phyloP scores from a whole-genome alignment of 2,329 filamentous ascomycete species.

The Xylariales sp. region DNA sequence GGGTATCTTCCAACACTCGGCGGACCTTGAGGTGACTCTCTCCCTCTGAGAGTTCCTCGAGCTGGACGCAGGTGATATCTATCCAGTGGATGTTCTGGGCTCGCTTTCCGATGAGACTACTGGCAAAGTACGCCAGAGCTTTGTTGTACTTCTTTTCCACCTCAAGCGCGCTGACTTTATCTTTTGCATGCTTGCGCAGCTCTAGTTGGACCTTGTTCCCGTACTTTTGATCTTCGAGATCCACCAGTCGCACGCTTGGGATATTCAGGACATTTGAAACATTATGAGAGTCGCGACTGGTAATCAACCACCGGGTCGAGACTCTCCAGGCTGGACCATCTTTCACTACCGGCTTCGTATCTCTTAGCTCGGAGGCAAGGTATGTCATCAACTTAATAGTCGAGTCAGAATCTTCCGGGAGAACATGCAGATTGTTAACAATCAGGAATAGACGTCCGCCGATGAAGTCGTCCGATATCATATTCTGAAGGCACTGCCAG shows the following conservation, averaged over 20 bases:
- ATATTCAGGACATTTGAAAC: slow-evolving; percentile 24
- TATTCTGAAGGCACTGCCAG: slow-evolving; percentile 38
- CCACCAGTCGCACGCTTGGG: slow-evolving; percentile 25
- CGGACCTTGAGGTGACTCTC: slow-evolving; percentile 34
- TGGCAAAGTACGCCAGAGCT: slow-evolving; percentile 35
- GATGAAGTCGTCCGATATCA: slow-evolving; percentile 31
- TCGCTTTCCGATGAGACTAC: slow-evolving; percentile 34
- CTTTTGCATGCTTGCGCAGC: slow-evolving; percentile 29
- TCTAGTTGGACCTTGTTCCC: slow-evolving; percentile 30
- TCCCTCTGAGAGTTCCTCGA: slow-evolving; percentile 31
- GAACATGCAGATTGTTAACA: slow-evolving; percentile 34
- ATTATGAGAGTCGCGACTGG: slow-evolving; percentile 28
- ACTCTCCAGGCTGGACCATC: slow-evolving; percentile 18
- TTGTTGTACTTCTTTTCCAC: slow-evolving; percentile 34
- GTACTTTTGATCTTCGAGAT: slow-evolving; percentile 32
- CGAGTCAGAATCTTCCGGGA: slow-evolving; percentile 29
- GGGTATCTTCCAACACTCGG: slow-evolving; percentile 31
- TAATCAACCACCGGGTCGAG: slow-evolving; percentile 33
- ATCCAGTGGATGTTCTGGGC: slow-evolving; percentile 40
- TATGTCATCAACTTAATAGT: slow-evolving; percentile 31
- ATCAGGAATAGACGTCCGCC: slow-evolving; percentile 33
- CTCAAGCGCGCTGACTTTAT: slow-evolving; percentile 27
- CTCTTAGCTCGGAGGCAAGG: slow-evolving; percentile 25
- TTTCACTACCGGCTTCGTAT: slow-evolving; percentile 14
- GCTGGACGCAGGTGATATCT: slow-evolving; percentile 36